Base-by-base conservation (phyloP, 164 flowering plant species). In the Sextonia rubra region DNA sequence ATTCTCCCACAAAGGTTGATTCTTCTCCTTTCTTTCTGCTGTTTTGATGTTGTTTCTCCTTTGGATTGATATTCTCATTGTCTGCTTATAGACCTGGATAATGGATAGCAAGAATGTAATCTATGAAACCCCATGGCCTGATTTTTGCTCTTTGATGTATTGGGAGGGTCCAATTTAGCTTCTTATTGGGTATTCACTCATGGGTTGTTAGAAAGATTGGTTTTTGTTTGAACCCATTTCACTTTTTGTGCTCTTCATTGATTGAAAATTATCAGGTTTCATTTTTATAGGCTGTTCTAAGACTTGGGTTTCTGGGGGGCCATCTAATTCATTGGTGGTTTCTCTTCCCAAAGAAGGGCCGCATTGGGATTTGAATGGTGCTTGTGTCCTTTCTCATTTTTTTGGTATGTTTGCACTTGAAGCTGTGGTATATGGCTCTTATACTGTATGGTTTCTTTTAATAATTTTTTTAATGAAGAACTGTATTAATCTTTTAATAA, bases 1-100 rank as follows among this genome's bases (percentile, higher is more conserved):
- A 82, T 71, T 60, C 81, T 37, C 69, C 84, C 24, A 18, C 84
- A 25, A 44, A 77, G 73, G 89, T 81, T 30, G n/a, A 69, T 68
- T 64, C 27, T 27, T 69, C 47, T 47, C 48, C 37, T 49, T 55
- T 74, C 20, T 55, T 24, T 55, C 27, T 6, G 8, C 52, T 24
- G 64, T 22, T 61, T 55, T 11, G 17, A 47, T 25, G 30, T 24
- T 69, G 52, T 24, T 69, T 69, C 20, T 20, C 58, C 58, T 2
- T 20, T 20, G 20, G n/a, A 12, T 52, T 52, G 17, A 15, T 52
- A 52, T 52, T 52, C 58, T 52, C 14, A 15, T 4, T 17, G 58
- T 52, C 7, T 52, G 58, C n/a, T 52, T 52, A 3, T 20, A 52
- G n/a, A 52, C 58, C n/a, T 52, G 58, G 58, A 64, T 26, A 29